Conservation (phyloP, 1,284 basidiomycete species). For the Cutaneotrichosporon cutaneum region DNA sequence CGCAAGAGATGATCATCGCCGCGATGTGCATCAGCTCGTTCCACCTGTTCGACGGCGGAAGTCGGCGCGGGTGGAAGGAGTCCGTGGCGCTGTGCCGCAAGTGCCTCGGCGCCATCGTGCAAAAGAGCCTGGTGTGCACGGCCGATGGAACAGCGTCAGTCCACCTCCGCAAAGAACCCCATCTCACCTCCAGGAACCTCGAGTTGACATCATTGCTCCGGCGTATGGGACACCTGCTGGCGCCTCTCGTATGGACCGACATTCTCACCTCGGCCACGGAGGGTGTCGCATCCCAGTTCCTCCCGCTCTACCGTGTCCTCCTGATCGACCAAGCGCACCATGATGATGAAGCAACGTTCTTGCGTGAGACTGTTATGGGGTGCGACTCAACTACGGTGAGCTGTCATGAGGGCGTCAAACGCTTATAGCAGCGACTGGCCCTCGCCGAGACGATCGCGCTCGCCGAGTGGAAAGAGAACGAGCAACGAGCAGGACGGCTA, state of each 20-base stretch:
- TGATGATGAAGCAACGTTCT: slow-evolving; percentile 40
- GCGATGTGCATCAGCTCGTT: slow-evolving; percentile 33
- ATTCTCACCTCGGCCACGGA: slow-evolving; percentile 72
- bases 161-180: neutral
- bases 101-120: slow-evolving; percentile 6
- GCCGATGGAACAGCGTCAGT: slow-evolving; percentile 5
- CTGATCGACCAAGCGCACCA: slow-evolving; percentile 57
- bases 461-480: slow-evolving; percentile 62
- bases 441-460: slow-evolving; percentile 70
- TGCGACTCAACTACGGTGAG: slow-evolving; percentile 62
- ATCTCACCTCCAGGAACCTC: neutral
- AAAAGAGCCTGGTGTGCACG: slow-evolving; percentile 17
- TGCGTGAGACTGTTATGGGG: slow-evolving; percentile 79
- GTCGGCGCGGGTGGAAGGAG: slow-evolving; percentile 24
- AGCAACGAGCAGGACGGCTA: slow-evolving; percentile 48
- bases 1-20: slow-evolving; percentile 29
- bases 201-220: neutral
- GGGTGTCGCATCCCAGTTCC: slow-evolving; percentile 60
- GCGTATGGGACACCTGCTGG: slow-evolving; percentile 56
- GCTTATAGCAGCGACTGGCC: slow-evolving; percentile 62
- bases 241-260: slow-evolving; percentile 80
- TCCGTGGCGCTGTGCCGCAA: slow-evolving; percentile 24
- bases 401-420: slow-evolving; percentile 22
- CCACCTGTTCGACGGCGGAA: slow-evolving; percentile 35
- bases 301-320: slow-evolving; percentile 58